These are phyloP conservation scores for Aspergillus hortae DNA, from an alignment of 2,329 filamentous ascomycete species.

Conservation along the genomic window DNA sequence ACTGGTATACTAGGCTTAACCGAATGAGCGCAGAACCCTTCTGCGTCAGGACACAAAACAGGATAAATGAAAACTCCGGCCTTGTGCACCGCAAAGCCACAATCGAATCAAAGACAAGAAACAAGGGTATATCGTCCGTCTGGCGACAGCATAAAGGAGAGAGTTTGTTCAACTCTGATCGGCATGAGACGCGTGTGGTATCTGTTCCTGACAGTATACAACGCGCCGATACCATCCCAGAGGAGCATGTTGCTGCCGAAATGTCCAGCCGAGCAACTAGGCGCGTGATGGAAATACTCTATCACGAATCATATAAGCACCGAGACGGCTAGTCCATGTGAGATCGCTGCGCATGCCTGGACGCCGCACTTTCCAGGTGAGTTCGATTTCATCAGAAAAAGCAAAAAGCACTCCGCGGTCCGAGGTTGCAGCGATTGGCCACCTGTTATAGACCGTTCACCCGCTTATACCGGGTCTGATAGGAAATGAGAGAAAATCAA, in stretches of 20 bases:
- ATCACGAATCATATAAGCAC: background rate
- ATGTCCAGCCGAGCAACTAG: constrained; percentile 1
- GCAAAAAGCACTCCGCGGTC: background rate
- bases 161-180: background rate
- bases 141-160: constrained; percentile 2
- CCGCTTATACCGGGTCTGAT: background rate
- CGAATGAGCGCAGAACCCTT: background rate
- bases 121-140: constrained; percentile 10
- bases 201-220: constrained; percentile 10
- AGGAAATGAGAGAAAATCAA: background rate
- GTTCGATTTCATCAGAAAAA: background rate
- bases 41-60: background rate
- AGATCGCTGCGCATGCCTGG: background rate
- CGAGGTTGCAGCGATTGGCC: background rate
- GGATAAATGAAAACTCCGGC: constrained; percentile 1
- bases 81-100: background rate
- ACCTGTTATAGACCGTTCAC: background rate
- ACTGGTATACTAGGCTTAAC: background rate
- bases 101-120: background rate
- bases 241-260: background rate
- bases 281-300: background rate
- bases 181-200: background rate
- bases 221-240: background rate
- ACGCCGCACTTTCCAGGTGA: constrained; percentile 3
- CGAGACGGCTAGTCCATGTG: background rate